phyloP scores from a whole-genome alignment of 441 rosid genomes.

The Pelargonium fulgidum region DNA sequence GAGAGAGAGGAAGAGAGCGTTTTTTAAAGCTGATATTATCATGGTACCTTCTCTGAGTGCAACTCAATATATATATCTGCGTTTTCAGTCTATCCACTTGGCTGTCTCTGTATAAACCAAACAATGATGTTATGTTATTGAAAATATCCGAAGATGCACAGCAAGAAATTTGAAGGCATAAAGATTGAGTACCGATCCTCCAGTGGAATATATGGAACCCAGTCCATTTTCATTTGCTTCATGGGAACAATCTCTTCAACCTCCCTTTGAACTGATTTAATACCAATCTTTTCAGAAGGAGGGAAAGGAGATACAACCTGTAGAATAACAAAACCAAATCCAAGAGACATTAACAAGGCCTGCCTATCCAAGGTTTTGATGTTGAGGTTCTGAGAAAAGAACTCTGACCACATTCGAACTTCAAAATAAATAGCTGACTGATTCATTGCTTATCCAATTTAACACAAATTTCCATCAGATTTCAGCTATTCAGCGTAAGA shows the following conservation, averaged over 20 bases:
- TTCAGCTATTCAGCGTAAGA: background rate
- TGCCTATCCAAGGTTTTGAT: background rate
- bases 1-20: no score
- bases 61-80: conserved; percentile 64
- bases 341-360: conserved; percentile 1
- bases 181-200: conserved; percentile 57
- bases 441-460: background rate
- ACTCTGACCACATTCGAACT: background rate
- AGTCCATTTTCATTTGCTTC: conserved; percentile 96
- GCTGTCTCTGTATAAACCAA: conserved; percentile 44
- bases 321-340: conserved; percentile 17
- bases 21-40: no score
- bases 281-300: conserved; percentile 94
- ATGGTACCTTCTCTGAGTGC: conserved; percentile 75
- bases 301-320: conserved; percentile 86
- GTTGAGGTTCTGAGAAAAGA: background rate
- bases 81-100: conserved; percentile 70
- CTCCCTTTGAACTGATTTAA: conserved; percentile 89
- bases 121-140: conserved; percentile 13
- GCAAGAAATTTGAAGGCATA: conserved; percentile 13
- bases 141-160: background rate
- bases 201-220: conserved; percentile 91
- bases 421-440: no score
- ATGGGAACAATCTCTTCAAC: conserved; percentile 89
- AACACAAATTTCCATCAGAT: background rate